A percentile compares a stretch with the other conserved stretches of the same genome.
Conservation (phyloP, 2,329 filamentous ascomycete genomes). For the Dactylellina drechsleri region DNA sequence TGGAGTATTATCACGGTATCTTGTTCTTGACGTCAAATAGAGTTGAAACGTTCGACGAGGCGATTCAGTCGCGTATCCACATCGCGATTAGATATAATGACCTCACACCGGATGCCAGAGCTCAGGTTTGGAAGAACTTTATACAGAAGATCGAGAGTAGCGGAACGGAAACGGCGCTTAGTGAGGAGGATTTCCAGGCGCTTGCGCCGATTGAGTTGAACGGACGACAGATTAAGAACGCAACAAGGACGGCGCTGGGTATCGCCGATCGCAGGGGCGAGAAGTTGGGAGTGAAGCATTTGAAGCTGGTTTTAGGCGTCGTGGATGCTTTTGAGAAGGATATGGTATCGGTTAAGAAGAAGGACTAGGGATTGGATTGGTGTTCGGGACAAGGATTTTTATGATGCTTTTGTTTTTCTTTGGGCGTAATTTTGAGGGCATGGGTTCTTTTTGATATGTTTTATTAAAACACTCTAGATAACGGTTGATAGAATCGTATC, state of each 20-base stretch:
- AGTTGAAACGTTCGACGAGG: slow-evolving; percentile 62
- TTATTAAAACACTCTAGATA: too few species aligned
- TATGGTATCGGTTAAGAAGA: slow-evolving; percentile 19
- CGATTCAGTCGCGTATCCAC: slow-evolving; percentile 62
- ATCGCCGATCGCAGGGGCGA: slow-evolving; percentile 57
- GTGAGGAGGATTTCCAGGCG: slow-evolving; percentile 35
- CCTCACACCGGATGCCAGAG: slow-evolving; percentile 56
- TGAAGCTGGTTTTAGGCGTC: slow-evolving; percentile 58
- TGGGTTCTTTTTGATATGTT: not conserved
- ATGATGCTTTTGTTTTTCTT: not conserved
- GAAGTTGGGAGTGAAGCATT: slow-evolving; percentile 56
- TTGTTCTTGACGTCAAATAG: slow-evolving; percentile 64
- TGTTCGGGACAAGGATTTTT: not conserved
- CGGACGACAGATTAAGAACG: slow-evolving; percentile 61
- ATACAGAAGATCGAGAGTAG: slow-evolving; percentile 55
- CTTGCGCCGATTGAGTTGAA: slow-evolving; percentile 58
- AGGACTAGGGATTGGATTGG: not conserved
- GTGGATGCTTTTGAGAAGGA: slow-evolving; percentile 56
- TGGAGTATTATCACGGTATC: slow-evolving; percentile 64
- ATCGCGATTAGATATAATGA: slow-evolving; percentile 60
- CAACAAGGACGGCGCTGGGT: slow-evolving; percentile 59
- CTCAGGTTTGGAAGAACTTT: slow-evolving; percentile 59
- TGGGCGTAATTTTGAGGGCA: not conserved
- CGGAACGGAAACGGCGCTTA: slow-evolving; percentile 46
- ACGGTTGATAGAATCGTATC: too few species aligned